Evolutionary conservation across 768 basidiomycete genomes (phyloP), one percentile per base, ranked within the genome.

Genomic region (Russula brevipes): DNA sequence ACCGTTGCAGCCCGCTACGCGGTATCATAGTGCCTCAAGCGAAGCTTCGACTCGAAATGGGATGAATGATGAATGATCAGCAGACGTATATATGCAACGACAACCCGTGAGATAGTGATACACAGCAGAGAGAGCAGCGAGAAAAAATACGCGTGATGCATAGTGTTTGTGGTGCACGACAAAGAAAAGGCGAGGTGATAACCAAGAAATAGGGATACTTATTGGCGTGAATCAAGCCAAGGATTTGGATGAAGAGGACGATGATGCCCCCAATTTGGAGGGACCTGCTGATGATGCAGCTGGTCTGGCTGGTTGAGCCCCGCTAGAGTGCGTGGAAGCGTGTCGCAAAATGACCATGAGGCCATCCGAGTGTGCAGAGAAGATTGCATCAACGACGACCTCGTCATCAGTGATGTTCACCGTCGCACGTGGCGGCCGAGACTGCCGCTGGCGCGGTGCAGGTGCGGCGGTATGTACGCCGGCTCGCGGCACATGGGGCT

Each of bases 311-410:
- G 44, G 19, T 35, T 55, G 56, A 2, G 35, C 45, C 7, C 35
- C 30, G 2, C 39, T 61, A 47, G 64, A 35, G n/a, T 53, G 39
- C 9, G 69, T 59, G 42, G 74, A 71, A 41, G 81, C 79, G 52
- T 79, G 75, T 24, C 90, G 83, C 12, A 92, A 74, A 67, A 92
- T 89, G 65, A 90, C 87, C 77, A 92, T 83, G 60, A 92, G 77
- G 5, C 90, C 90, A 70, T 92, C 90, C 35, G 90, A 91, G 71
- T 91, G 90, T 5, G 87, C 89, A 39, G 88, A 89, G 70, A 92
- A 91, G 59, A 92, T 91, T 2, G 89, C 87, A 69, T 91, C 90
- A 12, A 91, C 88, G 38, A 77, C 67, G 57, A 86, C 77, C 67
- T 81, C 81, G 16, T 74, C 75, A 10, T 73, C 75, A 39, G 11